Conservation (phyloP, 192 early-diverging fungal genomes). For the Chytriomyces sp. region DNA sequence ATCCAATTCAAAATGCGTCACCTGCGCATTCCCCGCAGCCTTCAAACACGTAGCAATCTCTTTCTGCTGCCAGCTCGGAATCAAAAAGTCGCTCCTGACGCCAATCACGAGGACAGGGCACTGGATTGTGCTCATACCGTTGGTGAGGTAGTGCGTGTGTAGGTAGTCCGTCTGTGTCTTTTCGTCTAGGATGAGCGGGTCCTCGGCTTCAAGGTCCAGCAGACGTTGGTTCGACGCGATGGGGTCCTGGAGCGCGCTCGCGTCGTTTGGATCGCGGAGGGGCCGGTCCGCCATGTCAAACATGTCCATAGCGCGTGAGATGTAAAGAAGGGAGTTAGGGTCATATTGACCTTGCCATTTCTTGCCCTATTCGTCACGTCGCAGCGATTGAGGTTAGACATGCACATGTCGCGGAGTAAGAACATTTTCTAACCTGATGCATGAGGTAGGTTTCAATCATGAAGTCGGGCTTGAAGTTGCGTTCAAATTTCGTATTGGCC, state of each 20-base stretch:
- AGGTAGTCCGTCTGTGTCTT: not conserved
- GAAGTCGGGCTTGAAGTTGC: no score
- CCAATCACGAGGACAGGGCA: constrained; percentile 90
- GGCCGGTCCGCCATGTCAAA: constrained; percentile 75
- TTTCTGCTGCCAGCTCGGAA: constrained; percentile 93
- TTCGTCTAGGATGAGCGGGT: not conserved
- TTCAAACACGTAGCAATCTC: constrained; percentile 90
- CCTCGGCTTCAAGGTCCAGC: not conserved
- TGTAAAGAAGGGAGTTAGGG: constrained; percentile 55
- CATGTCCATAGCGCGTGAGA: no score
- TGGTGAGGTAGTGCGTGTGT: constrained; percentile 46
- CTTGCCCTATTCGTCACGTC: not conserved
- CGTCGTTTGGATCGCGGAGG: not conserved
- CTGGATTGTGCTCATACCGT: constrained; percentile 65
- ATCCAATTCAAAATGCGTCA: constrained; percentile 97
- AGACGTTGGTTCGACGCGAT: no score
- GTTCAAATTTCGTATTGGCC: constrained; percentile 73
- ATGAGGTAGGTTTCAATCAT: constrained; percentile 94
- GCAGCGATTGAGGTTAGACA: not conserved
- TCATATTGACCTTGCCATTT: constrained; percentile 7
- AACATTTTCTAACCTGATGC: constrained; percentile 56
- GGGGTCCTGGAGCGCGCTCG: not conserved
- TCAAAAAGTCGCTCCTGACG: constrained; percentile 92
- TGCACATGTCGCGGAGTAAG: not conserved
- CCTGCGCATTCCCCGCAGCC: constrained; percentile 77